Base-by-base conservation (phyloP, 208 protist species). In the Endotrypanum monterogeii region DNA sequence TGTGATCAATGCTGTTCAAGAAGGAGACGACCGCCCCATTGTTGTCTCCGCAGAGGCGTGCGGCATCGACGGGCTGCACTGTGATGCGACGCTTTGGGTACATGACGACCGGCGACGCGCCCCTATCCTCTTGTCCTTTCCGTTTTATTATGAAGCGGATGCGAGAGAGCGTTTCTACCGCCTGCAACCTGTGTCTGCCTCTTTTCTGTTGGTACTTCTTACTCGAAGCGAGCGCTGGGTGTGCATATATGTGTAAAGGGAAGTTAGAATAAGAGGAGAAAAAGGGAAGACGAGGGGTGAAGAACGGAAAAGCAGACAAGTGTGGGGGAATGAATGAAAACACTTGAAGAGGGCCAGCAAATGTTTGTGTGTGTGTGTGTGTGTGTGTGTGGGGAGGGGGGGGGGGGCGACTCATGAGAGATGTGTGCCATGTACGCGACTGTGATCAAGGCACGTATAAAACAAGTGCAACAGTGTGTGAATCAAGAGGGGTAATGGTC, bases 1-100 rank as follows among this genome's bases (percentile, higher is more conserved):
- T 39, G 70, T 89, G 78, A 66, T 86, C 76, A 39, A 76, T 65
- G 70, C 82, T 78, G 58, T 86, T 80, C 50, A 81, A 60, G 73
- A 81, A 71, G 16, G 82, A 81, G 16, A 89, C 82, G 0, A 89
- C 63, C 48, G 74, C 70, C 46, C 62, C 44, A 61, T 86, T 82
- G 30, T 78, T 61, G 37, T 57, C 46, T 9, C 76, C 65, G 50
- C 76, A 69, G n/a, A 80, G 75, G 6, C 67, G 65, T 25, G 76
- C 55, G 14, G 71, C 71, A 62, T 73, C 76, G 51, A 82, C 77
- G 0, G 77, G 66, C 8, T 76, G 70, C 55, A 76, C 70, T 6
- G 77, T 82, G 57, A 82, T 44, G 16, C 71, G 63, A 25, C 77
- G 77, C 71, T 76, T 82, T 50, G 37, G 71, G 8, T 73, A 30